A percentile compares a stretch with the other conserved stretches of the same genome.
Evolutionary conservation across 192 early-diverging fungal species (phyloP).

Genomic region (Coemansia sp.): DNA sequence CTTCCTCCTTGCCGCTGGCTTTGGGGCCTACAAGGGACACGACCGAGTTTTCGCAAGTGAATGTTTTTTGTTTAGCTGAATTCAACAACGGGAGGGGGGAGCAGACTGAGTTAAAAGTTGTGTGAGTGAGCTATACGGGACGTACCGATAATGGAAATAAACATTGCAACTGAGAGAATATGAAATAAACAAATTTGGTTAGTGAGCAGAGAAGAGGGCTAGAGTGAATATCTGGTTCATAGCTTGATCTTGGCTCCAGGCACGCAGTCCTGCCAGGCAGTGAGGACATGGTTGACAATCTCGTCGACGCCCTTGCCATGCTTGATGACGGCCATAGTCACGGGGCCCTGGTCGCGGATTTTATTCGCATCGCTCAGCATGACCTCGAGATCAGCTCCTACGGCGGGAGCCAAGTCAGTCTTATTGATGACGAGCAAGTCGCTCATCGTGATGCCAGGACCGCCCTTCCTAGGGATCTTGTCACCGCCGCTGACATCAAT

Average conservation of each 20-base stretch:
- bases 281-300: conserved; percentile 76
- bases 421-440: conserved; percentile 97
- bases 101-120: neutral
- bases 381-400: conserved; percentile 89
- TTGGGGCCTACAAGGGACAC: conserved; percentile 33
- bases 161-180: conserved; percentile 29
- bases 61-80: neutral
- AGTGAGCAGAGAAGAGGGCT: neutral
- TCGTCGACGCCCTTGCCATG: conserved; percentile 82
- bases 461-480: conserved; percentile 97
- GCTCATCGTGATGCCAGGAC: conserved; percentile 96
- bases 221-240: neutral
- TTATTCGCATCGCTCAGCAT: conserved; percentile 88
- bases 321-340: conserved; percentile 91
- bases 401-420: conserved; percentile 87
- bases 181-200: neutral
- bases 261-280: conserved; percentile 55
- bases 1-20: conserved; percentile 53
- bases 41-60: neutral
- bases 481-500: conserved; percentile 98
- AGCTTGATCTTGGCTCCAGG: conserved; percentile 48
- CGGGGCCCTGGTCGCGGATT: conserved; percentile 88
- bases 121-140: neutral
- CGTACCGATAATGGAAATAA: conserved; percentile 54
- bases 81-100: no score